phyloP scores from a whole-genome alignment of 2,329 filamentous ascomycete species.

The Beauveria caledonica region DNA sequence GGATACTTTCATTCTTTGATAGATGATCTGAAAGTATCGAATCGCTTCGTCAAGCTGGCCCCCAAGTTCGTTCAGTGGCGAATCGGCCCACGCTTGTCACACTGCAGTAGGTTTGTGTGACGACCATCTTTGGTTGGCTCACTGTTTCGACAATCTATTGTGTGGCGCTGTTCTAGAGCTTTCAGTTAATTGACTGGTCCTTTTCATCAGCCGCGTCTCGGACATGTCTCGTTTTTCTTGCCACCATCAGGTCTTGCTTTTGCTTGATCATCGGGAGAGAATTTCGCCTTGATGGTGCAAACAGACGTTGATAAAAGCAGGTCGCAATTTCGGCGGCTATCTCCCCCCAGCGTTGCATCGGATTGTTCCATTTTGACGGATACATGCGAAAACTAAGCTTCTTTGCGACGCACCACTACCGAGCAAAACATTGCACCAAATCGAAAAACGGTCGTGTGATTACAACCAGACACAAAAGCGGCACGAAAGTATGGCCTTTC shows the following conservation, averaged over 20 bases:
- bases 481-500: no score
- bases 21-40: no score
- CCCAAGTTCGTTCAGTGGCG: no score
- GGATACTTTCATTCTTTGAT: no score
- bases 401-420: not conserved
- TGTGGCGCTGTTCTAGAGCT: not conserved
- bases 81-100: not conserved
- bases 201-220: not conserved
- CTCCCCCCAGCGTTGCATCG: not conserved
- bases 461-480: not conserved
- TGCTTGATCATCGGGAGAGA: no score
- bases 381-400: not conserved
- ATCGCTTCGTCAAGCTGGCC: no score
- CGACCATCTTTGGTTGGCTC: not conserved
- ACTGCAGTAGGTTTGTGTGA: conserved; percentile 1
- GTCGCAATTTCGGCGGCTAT: not conserved
- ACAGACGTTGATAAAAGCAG: not conserved
- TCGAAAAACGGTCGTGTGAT: no score
- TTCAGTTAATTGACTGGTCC: not conserved
- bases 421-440: not conserved
- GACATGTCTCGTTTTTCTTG: not conserved
- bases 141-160: not conserved
- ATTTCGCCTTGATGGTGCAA: no score
- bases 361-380: not conserved
- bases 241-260: not conserved